Evolutionary conservation across 2,329 filamentous ascomycete genomes (phyloP).

Genomic region (Pseudogymnoascus sp.): DNA sequence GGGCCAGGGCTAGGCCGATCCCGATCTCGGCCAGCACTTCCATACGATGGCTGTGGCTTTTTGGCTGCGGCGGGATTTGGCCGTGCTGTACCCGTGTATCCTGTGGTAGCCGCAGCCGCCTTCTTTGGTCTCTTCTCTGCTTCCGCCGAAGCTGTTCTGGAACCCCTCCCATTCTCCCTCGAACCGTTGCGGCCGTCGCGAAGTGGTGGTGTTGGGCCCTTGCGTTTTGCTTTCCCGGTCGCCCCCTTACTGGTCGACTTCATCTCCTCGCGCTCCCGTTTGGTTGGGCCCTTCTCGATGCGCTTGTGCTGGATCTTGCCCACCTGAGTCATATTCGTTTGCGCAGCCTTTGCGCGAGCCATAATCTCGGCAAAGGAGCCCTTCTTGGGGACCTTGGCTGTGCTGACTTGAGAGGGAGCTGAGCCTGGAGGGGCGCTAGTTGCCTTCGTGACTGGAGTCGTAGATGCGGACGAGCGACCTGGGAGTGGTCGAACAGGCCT

Average conservation of each 20-base stretch:
- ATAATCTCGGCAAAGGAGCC: conserved; percentile 69
- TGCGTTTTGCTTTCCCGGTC: conserved; percentile 21
- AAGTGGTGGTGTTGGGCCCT: conserved; percentile 13
- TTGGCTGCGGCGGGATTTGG: conserved; percentile 42
- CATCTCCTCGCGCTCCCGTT: conserved; percentile 37
- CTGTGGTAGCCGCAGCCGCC: conserved; percentile 53
- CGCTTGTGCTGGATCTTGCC: conserved; percentile 71
- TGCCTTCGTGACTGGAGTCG: conserved; percentile 36
- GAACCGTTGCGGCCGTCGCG: conserved; percentile 17
- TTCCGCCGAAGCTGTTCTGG: conserved; percentile 24
- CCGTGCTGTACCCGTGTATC: conserved; percentile 58
- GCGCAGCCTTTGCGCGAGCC: conserved; percentile 61
- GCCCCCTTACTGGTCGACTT: conserved; percentile 20
- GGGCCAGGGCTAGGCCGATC: conserved; percentile 25
- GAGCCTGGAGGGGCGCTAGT: not conserved
- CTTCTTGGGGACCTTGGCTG: conserved; percentile 52
- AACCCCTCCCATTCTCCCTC: conserved; percentile 22
- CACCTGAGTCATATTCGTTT: conserved; percentile 52
- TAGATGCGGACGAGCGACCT: not conserved
- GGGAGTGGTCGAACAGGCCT: conserved; percentile 20
- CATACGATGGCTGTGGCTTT: conserved; percentile 16
- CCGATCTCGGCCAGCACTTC: conserved; percentile 16
- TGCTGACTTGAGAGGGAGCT: not conserved
- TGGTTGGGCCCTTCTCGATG: conserved; percentile 55
- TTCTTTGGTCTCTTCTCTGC: conserved; percentile 55